Percentiles rank a stretch among this genome's conserved stretches.
Conservation (phyloP, 495 filamentous ascomycete genomes). For the Penicillium taxi region DNA sequence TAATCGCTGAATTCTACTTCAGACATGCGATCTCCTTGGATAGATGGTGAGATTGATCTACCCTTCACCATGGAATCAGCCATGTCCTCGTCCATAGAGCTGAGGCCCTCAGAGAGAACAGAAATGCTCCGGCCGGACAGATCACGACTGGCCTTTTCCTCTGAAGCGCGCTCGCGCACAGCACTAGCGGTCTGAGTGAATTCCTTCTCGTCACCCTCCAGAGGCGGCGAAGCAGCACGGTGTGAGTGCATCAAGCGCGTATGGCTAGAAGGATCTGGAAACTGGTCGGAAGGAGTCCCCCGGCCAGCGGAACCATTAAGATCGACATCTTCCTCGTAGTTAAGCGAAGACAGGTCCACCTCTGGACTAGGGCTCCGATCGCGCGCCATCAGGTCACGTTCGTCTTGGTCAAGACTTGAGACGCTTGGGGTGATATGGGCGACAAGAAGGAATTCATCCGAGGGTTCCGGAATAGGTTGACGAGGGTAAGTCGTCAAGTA, state of each 20-base stretch:
- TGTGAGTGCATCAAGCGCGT: constrained; percentile 51
- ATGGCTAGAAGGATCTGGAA: constrained; percentile 23
- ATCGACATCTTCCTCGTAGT: constrained; percentile 64
- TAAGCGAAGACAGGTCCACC: constrained; percentile 80
- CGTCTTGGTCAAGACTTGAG: constrained; percentile 63
- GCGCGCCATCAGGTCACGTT: constrained; percentile 62
- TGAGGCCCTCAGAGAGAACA: constrained; percentile 31
- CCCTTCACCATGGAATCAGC: constrained; percentile 30
- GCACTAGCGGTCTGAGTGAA: constrained; percentile 90
- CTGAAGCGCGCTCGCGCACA: constrained; percentile 66
- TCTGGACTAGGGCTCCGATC: constrained; percentile 82
- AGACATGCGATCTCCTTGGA: constrained; percentile 29
- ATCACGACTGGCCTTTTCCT: constrained; percentile 40
- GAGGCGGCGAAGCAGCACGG: constrained; percentile 69
- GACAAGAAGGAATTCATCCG: constrained; percentile 42
- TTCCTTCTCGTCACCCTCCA: constrained; percentile 93
- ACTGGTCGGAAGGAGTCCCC: constrained; percentile 43
- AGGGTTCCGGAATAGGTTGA: constrained; percentile 72
- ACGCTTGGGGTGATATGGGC: constrained; percentile 71
- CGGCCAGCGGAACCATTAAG: constrained; percentile 29
- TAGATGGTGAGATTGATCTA: constrained; percentile 25
- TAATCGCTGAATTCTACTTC: constrained; percentile 36
- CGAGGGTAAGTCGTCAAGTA: constrained; percentile 79
- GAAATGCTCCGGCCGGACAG: constrained; percentile 22
- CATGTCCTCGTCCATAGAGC: constrained; percentile 26